Evolutionary conservation across 1,139 yeast species (phyloP).

Genomic region (Magnusiomyces magnusii): DNA sequence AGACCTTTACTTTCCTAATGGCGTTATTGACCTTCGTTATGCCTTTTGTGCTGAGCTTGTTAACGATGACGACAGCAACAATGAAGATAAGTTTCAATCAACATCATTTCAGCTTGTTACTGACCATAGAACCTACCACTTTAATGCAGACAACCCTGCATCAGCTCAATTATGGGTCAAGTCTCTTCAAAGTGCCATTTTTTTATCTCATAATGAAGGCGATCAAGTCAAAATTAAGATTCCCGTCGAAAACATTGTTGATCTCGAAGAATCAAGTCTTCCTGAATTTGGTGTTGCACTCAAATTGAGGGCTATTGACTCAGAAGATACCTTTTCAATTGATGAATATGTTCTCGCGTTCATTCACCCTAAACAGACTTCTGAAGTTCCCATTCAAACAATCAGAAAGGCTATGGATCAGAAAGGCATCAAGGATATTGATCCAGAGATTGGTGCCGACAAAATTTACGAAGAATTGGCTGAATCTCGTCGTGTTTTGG

Average conservation of each 20-base stretch:
- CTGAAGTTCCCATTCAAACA: constrained; percentile 12
- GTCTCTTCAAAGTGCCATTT: constrained; percentile 64
- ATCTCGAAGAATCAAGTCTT: constrained; percentile 46
- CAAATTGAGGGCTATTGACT: constrained; percentile 44
- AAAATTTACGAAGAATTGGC: constrained; percentile 3
- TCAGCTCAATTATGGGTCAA: constrained; percentile 80
- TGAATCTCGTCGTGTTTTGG: constrained; percentile 9
- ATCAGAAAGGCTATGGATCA: constrained; percentile 13
- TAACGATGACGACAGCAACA: constrained; percentile 14
- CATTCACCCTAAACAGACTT: constrained; percentile 31
- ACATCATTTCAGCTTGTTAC: constrained; percentile 37
- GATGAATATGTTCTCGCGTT: constrained; percentile 68
- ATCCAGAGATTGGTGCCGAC: constrained; percentile 5
- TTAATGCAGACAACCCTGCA: constrained; percentile 64
- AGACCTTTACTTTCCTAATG: constrained; percentile 72
- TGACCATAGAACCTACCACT: constrained; percentile 50
- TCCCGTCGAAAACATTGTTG: constrained; percentile 63
- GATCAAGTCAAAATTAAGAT: constrained; percentile 71
- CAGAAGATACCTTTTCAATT: constrained; percentile 44
- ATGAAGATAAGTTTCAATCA: constrained; percentile 26
- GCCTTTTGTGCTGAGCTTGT: constrained; percentile 55
- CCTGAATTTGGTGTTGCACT: constrained; percentile 46
- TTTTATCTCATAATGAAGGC: constrained; percentile 61
- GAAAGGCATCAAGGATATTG: constrained; percentile 4
- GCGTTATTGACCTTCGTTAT: constrained; percentile 63